Evolutionary conservation across 1,139 yeast genomes (phyloP).

Genomic region (Tardiomyces blankii): DNA sequence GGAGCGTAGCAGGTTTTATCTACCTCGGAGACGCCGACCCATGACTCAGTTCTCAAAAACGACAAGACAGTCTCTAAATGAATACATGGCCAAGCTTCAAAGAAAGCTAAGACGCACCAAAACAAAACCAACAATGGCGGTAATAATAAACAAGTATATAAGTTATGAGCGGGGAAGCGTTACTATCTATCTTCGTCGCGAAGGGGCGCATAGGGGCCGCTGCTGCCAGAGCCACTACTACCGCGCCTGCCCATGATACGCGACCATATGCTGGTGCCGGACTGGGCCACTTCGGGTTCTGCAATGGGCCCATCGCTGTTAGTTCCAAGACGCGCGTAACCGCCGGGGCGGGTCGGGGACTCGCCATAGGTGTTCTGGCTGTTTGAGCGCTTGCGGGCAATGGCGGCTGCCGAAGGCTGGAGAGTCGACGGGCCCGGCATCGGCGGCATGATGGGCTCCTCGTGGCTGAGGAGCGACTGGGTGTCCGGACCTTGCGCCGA

Average conservation of each 20-base stretch:
- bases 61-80: no score
- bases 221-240: background rate
- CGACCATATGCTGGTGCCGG: background rate
- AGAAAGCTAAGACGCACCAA: no score
- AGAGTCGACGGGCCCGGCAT: background rate
- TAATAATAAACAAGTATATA: no score
- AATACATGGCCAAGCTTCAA: no score
- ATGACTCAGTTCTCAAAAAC: no score
- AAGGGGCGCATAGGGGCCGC: background rate
- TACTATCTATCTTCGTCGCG: background rate
- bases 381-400: constrained; percentile 4
- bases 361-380: background rate
- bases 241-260: background rate
- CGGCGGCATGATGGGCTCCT: background rate
- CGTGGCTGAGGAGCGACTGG: constrained; percentile 12
- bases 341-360: background rate
- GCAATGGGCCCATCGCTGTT: background rate
- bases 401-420: constrained; percentile 4
- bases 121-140: no score
- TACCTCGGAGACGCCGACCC: no score
- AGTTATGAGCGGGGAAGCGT: no score
- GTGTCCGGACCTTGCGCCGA: constrained; percentile 13
- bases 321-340: background rate
- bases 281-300: background rate
- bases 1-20: no score